These are phyloP conservation scores for Nemania diffusa DNA, from an alignment of 2,329 filamentous ascomycete species.

Conservation along the genomic window DNA sequence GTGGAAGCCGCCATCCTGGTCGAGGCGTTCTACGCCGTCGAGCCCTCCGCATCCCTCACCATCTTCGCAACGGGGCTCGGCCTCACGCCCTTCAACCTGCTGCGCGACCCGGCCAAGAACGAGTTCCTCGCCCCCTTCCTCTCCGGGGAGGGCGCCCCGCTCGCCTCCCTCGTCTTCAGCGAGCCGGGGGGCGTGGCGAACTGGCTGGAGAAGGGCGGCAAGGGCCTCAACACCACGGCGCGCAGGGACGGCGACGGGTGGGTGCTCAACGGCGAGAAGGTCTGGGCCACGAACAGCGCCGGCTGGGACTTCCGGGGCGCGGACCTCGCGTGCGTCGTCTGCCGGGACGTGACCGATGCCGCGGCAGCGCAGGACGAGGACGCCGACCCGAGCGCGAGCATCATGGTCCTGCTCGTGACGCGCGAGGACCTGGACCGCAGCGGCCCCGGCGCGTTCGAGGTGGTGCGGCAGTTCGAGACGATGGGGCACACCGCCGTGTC, in stretches of 20 bases:
- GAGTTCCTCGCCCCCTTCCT: conserved; percentile 18
- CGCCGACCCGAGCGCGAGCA: conserved; percentile 43
- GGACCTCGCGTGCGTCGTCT: conserved; percentile 63
- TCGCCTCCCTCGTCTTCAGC: conserved; percentile 63
- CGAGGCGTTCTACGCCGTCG: conserved; percentile 64
- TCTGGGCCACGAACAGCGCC: conserved; percentile 65
- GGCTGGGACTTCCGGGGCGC: conserved; percentile 65
- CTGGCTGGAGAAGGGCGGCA: conserved; percentile 60
- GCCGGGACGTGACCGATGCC: conserved; percentile 51
- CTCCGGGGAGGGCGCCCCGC: conserved; percentile 46
- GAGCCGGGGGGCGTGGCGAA: conserved; percentile 65
- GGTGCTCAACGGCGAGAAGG: conserved; percentile 65
- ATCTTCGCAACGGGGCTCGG: conserved; percentile 64
- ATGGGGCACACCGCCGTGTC: conserved; percentile 60
- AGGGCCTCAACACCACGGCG: conserved; percentile 61
- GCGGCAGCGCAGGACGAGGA: not conserved
- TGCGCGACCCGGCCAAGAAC: not conserved
- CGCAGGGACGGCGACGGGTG: conserved; percentile 60
- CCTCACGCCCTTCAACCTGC: conserved; percentile 60
- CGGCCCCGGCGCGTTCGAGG: conserved; percentile 54
- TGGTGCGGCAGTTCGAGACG: conserved; percentile 58
- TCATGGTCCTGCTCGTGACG: conserved; percentile 63
- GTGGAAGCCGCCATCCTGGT: conserved; percentile 61
- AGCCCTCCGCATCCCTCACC: conserved; percentile 60
- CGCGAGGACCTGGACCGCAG: conserved; percentile 59